Percentiles rank a stretch among this genome's conserved stretches.
Conservation (phyloP, 768 basidiomycete genomes). For the Pulveroboletus sp. region DNA sequence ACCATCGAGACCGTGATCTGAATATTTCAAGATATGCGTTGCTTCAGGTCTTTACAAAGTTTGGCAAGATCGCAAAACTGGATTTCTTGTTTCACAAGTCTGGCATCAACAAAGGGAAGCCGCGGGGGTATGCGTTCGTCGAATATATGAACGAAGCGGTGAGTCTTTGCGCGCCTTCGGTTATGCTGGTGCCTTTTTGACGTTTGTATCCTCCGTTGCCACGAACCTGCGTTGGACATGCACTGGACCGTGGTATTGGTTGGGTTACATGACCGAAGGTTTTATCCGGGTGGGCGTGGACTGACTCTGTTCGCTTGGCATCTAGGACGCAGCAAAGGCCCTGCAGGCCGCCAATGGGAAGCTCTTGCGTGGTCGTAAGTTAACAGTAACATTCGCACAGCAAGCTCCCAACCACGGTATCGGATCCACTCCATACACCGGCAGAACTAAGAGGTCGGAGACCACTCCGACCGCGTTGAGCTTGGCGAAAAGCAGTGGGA, state of each 20-base stretch:
- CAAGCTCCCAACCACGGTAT: constrained; percentile 55
- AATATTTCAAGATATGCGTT: constrained; percentile 65
- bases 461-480: constrained; percentile 81
- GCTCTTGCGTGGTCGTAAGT: constrained; percentile 78
- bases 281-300: constrained; percentile 1
- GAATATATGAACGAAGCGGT: constrained; percentile 81
- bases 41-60: constrained; percentile 86
- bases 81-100: constrained; percentile 96
- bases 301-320: constrained; percentile 22
- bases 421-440: constrained; percentile 31
- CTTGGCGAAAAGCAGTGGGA: constrained; percentile 70
- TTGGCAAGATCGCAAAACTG: constrained; percentile 87
- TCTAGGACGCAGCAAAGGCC: constrained; percentile 85
- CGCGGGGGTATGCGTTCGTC: constrained; percentile 92
- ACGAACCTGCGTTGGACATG: constrained; percentile 16
- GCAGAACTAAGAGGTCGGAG: constrained; percentile 47
- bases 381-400: constrained; percentile 89
- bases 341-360: constrained; percentile 70
- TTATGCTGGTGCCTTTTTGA: constrained; percentile 23
- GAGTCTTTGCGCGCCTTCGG: constrained; percentile 37
- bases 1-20: constrained; percentile 2
- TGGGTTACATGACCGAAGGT: constrained; percentile 22
- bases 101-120: constrained; percentile 84
- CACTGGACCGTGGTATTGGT: constrained; percentile 17
- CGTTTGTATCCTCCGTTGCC: constrained; percentile 20